These are phyloP conservation scores for Rhizopogon vinicolor DNA, from an alignment of 768 basidiomycete species.

Conservation along the genomic window DNA sequence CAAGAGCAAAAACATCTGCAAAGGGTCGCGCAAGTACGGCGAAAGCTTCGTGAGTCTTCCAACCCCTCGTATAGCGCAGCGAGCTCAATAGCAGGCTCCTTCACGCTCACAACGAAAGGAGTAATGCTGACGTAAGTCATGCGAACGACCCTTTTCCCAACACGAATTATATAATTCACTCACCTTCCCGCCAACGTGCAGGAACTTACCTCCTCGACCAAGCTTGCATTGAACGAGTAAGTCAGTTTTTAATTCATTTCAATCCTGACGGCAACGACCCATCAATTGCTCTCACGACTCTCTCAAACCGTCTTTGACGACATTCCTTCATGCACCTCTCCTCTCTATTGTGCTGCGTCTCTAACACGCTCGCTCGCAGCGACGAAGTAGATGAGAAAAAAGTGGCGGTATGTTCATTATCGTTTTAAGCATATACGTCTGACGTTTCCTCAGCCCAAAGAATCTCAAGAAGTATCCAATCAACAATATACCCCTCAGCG, in stretches of 20 bases:
- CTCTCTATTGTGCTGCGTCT: slow-evolving; percentile 60
- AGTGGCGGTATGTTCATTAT: slow-evolving; percentile 18
- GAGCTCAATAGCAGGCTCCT: not conserved
- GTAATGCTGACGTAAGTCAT: slow-evolving; percentile 29
- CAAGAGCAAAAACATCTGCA: slow-evolving; percentile 9
- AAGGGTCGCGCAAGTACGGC: slow-evolving; percentile 16
- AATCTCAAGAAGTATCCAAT: slow-evolving; percentile 5
- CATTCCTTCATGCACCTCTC: slow-evolving; percentile 53
- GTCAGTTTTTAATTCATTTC: slow-evolving; percentile 19
- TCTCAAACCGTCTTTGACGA: slow-evolving; percentile 15
- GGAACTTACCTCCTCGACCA: slow-evolving; percentile 21
- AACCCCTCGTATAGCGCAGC: not conserved
- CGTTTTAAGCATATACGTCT: slow-evolving; percentile 15
- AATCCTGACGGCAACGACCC: slow-evolving; percentile 7
- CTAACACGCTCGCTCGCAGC: slow-evolving; percentile 49
- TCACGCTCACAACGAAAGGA: slow-evolving; percentile 8
- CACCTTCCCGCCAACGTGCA: slow-evolving; percentile 11
- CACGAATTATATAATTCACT: slow-evolving; percentile 9
- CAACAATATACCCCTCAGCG: slow-evolving; percentile 46
- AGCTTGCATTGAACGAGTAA: slow-evolving; percentile 23
- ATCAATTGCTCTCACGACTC: slow-evolving; percentile 4
- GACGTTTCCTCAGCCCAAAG: not conserved
- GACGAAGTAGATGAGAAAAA: slow-evolving; percentile 37
- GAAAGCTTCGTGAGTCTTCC: slow-evolving; percentile 10
- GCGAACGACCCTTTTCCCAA: slow-evolving; percentile 8